These are phyloP conservation scores for Marchantia paleacea DNA, from an alignment of 225 moss, liverwort and hornwort genomes.

Conservation along the genomic window DNA sequence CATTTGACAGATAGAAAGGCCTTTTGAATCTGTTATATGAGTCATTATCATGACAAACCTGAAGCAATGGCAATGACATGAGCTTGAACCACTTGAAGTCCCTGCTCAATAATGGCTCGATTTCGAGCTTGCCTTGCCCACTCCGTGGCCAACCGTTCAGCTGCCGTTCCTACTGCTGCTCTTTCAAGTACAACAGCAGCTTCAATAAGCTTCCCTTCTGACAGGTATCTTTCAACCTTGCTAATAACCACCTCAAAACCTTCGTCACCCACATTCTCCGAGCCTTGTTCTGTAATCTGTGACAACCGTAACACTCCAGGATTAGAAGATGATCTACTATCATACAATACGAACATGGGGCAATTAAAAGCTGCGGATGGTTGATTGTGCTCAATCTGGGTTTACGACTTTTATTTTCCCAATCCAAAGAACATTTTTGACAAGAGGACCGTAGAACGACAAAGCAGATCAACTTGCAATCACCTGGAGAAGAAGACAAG, in stretches of 20 bases:
- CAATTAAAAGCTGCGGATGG: too few species aligned
- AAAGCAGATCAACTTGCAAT: too few species aligned
- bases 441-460: too few species aligned
- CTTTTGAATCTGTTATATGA: not conserved
- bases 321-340: too few species aligned
- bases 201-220: conserved; percentile 45
- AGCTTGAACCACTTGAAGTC: conserved; percentile 39
- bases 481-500: too few species aligned
- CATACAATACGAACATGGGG: too few species aligned
- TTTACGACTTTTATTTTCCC: too few species aligned
- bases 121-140: conserved; percentile 49
- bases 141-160: conserved; percentile 38
- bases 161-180: conserved; percentile 42
- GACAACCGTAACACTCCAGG: not conserved
- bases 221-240: conserved; percentile 39
- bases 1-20: not conserved
- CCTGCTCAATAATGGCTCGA: conserved; percentile 48
- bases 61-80: conserved; percentile 47
- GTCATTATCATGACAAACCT: conserved; percentile 39
- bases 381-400: too few species aligned
- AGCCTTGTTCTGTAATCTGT: conserved; percentile 45
- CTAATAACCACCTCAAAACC: conserved; percentile 47
- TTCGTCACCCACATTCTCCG: conserved; percentile 33
- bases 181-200: conserved; percentile 41
- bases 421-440: too few species aligned